Evolutionary conservation across 1,284 basidiomycete genomes (phyloP).

Genomic region (Sporisorium sorghi): DNA sequence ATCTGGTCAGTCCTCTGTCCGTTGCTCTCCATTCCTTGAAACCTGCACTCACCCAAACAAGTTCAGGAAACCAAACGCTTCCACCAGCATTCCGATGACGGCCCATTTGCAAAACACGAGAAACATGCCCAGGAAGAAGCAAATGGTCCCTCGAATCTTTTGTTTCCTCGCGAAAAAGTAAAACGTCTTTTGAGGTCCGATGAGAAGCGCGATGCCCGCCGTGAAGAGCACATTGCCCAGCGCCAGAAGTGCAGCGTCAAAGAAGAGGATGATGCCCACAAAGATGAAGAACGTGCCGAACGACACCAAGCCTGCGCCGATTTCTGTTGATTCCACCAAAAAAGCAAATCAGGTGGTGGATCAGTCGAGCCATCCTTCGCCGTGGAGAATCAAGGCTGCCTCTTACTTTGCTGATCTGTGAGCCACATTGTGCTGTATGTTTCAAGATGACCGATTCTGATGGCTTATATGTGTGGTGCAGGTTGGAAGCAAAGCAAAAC

Average conservation of each 20-base stretch:
- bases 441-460: no score
- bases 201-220: conserved; percentile 67
- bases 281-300: conserved; percentile 96
- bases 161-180: conserved; percentile 97
- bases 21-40: not conserved
- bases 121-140: conserved; percentile 68
- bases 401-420: conserved; percentile 69
- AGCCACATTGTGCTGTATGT: conserved; percentile 62
- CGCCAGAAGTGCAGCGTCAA: conserved; percentile 95
- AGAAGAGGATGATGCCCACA: conserved; percentile 93
- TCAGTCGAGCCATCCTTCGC: no score
- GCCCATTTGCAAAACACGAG: conserved; percentile 89
- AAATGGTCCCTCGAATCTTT: conserved; percentile 85
- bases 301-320: conserved; percentile 88
- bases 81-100: conserved; percentile 89
- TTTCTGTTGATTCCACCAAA: conserved; percentile 62
- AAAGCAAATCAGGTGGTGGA: not conserved
- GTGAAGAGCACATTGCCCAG: conserved; percentile 79
- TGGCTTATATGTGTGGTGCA: not conserved
- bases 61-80: conserved; percentile 86
- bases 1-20: conserved; percentile 14
- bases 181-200: conserved; percentile 81
- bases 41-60: conserved; percentile 85
- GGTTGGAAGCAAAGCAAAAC: conserved; percentile 16
- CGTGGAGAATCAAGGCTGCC: not conserved